phyloP scores from a whole-genome alignment of 768 basidiomycete species.

The Kwoniella europaea region DNA sequence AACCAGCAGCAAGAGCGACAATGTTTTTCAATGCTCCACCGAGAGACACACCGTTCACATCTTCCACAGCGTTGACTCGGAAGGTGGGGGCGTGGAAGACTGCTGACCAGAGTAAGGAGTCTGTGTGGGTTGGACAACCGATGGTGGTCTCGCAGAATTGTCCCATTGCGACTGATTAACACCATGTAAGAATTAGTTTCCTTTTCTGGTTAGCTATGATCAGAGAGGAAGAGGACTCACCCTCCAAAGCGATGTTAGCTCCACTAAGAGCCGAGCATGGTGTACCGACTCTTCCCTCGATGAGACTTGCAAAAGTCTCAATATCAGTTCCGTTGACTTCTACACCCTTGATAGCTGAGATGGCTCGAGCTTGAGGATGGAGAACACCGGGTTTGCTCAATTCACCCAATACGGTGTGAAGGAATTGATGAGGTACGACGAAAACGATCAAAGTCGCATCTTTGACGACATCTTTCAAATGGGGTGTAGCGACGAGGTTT shows the following conservation, averaged over 20 bases:
- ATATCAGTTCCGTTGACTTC: conserved; percentile 61
- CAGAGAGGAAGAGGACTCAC: no score
- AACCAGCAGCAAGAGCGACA: conserved; percentile 62
- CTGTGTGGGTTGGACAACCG: conserved; percentile 57
- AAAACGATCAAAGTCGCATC: conserved; percentile 61
- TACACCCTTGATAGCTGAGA: conserved; percentile 63
- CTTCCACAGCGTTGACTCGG: conserved; percentile 59
- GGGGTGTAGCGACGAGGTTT: conserved; percentile 60
- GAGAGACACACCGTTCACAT: conserved; percentile 61
- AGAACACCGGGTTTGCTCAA: conserved; percentile 49
- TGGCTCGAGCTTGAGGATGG: conserved; percentile 56
- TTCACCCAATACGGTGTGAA: conserved; percentile 52
- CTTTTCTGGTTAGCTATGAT: no score
- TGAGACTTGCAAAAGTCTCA: conserved; percentile 60
- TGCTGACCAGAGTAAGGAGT: conserved; percentile 58
- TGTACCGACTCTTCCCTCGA: conserved; percentile 59
- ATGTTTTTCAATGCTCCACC: conserved; percentile 63
- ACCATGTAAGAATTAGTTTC: no score
- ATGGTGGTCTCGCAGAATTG: conserved; percentile 63
- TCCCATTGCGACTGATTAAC: conserved; percentile 60
- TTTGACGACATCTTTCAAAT: conserved; percentile 60
- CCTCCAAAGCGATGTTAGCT: conserved; percentile 61
- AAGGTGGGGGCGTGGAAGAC: conserved; percentile 61
- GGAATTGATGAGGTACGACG: conserved; percentile 60
- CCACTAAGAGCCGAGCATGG: conserved; percentile 60